Conservation (phyloP, 2,329 filamentous ascomycete species). For the Knoxdaviesia capensis region DNA sequence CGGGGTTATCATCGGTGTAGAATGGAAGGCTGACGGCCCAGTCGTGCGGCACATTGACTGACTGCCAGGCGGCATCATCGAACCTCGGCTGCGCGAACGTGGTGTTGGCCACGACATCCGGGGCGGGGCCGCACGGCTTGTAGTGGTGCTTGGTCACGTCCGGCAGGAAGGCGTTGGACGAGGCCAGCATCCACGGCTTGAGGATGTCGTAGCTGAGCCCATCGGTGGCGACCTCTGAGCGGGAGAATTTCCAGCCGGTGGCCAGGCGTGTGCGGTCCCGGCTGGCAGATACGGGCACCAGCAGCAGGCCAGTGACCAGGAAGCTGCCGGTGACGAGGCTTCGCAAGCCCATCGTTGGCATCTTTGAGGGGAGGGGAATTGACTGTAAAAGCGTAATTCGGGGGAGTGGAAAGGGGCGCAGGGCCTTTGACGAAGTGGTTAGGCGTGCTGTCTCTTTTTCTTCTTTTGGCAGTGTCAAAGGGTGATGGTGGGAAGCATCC, state of each 20-base stretch:
- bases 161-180: slow-evolving; percentile 18
- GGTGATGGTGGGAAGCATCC: too few relatives aligned
- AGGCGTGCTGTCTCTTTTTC: too few relatives aligned
- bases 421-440: too few relatives aligned
- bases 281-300: background rate
- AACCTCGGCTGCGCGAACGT: slow-evolving; percentile 13
- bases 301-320: too few relatives aligned
- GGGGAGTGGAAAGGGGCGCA: too few relatives aligned
- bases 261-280: slow-evolving; percentile 14
- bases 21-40: slow-evolving; percentile 28
- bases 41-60: slow-evolving; percentile 23
- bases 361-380: too few relatives aligned
- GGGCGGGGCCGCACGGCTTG: slow-evolving; percentile 7
- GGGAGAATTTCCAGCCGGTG: slow-evolving; percentile 17
- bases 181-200: slow-evolving; percentile 21
- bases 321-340: too few relatives aligned
- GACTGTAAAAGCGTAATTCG: too few relatives aligned
- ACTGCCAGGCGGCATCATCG: slow-evolving; percentile 20
- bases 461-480: too few relatives aligned
- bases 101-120: slow-evolving; percentile 11
- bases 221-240: slow-evolving; percentile 16
- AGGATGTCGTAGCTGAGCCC: slow-evolving; percentile 12
- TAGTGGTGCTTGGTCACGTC: slow-evolving; percentile 11
- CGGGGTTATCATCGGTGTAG: slow-evolving; percentile 12
- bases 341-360: too few relatives aligned